These are phyloP conservation scores for Marchantia paleacea DNA, from an alignment of 225 moss, liverwort and hornwort species.

Conservation along the genomic window DNA sequence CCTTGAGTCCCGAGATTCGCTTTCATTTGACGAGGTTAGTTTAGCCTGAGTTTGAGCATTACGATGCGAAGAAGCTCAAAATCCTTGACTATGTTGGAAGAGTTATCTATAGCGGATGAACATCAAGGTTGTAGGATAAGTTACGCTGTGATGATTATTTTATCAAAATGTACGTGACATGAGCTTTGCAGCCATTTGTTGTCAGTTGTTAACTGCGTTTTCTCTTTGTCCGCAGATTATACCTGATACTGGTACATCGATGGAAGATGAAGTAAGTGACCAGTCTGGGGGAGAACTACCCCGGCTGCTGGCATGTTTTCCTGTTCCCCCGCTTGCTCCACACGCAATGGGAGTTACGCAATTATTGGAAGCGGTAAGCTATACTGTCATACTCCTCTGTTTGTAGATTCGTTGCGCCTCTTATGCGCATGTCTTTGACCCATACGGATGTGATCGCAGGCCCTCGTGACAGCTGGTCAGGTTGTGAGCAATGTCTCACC, in stretches of 20 bases:
- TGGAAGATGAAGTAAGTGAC: conserved; percentile 60
- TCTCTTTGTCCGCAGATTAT: conserved; percentile 17
- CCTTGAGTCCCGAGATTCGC: conserved; percentile 65
- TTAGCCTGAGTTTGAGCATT: neutral
- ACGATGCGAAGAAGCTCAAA: no score
- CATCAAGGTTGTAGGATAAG: neutral
- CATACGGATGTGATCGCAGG: conserved; percentile 41
- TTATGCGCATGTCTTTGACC: neutral
- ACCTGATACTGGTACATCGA: conserved; percentile 18
- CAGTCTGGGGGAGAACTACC: conserved; percentile 50
- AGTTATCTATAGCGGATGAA: neutral
- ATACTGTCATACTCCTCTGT: neutral
- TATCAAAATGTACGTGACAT: neutral
- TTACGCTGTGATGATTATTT: neutral
- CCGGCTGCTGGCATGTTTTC: conserved; percentile 50
- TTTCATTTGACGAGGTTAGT: conserved; percentile 83
- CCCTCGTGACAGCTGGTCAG: conserved; percentile 63
- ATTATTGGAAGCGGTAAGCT: conserved; percentile 65
- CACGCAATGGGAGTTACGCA: conserved; percentile 73
- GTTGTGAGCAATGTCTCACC: conserved; percentile 45
- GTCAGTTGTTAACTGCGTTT: neutral
- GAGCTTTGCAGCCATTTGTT: neutral
- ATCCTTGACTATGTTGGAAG: neutral
- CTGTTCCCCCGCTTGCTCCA: conserved; percentile 42
- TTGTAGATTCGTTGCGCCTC: neutral